Conservation (phyloP, 169 alveolate genomes). For the Eimeria acervulina region DNA sequence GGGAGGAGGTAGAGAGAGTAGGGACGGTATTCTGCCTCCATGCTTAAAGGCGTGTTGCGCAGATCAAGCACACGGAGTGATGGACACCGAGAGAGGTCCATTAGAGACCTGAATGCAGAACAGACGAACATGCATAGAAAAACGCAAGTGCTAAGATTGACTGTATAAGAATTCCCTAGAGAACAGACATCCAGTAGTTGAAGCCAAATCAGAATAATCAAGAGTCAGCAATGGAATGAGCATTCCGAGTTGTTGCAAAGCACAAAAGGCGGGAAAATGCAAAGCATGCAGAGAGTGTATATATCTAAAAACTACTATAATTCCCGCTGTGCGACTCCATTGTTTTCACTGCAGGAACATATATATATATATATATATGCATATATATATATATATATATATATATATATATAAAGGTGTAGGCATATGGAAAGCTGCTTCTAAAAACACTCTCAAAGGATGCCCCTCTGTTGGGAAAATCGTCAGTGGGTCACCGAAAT, state of each 20-base stretch:
- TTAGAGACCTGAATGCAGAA: slow-evolving; percentile 53
- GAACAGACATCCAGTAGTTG: neutral
- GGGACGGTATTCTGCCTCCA: slow-evolving; percentile 73
- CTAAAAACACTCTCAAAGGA: neutral
- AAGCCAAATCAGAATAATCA: neutral
- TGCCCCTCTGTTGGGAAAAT: neutral
- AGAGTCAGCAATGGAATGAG: neutral
- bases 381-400: no score
- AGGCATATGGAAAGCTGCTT: neutral
- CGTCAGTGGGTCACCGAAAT: slow-evolving; percentile 26
- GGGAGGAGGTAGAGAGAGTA: slow-evolving; percentile 75
- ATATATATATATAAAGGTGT: neutral
- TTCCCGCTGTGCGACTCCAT: no score
- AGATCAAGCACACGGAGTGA: slow-evolving; percentile 77
- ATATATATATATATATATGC: no score
- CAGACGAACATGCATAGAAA: neutral
- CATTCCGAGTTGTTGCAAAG: neutral
- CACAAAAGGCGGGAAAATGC: neutral
- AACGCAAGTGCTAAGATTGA: neutral
- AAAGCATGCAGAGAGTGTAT: no score
- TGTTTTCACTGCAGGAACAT: no score
- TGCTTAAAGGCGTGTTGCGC: slow-evolving; percentile 61
- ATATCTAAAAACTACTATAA: no score
- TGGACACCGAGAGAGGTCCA: slow-evolving; percentile 56
- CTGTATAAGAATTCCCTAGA: neutral